These are phyloP conservation scores for Calonectria montana DNA, from an alignment of 2,329 filamentous ascomycete species.

Conservation along the genomic window DNA sequence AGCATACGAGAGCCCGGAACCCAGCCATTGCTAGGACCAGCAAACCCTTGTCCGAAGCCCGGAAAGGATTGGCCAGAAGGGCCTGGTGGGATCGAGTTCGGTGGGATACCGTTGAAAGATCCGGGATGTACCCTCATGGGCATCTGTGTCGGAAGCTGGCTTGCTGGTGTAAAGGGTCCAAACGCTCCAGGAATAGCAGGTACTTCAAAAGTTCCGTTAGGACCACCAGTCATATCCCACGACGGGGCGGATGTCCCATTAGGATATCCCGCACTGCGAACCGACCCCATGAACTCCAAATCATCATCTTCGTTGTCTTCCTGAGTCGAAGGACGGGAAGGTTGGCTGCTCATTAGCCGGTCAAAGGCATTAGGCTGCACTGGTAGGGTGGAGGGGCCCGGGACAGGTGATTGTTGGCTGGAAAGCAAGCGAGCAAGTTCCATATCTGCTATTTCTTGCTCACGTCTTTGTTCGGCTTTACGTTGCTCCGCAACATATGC, in stretches of 20 bases:
- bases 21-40: background rate
- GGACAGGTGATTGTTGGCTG: slow-evolving; percentile 31
- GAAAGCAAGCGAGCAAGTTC: slow-evolving; percentile 45
- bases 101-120: background rate
- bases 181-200: slow-evolving; percentile 31
- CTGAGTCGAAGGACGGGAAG: slow-evolving; percentile 23
- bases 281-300: background rate
- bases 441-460: slow-evolving; percentile 43
- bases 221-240: background rate
- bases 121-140: background rate
- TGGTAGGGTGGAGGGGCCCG: slow-evolving; percentile 7
- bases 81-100: background rate
- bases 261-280: background rate
- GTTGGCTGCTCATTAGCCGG: slow-evolving; percentile 45
- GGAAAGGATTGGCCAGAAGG: background rate
- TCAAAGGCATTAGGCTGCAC: slow-evolving; percentile 39
- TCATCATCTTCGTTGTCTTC: background rate
- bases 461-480: slow-evolving; percentile 47
- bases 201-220: background rate
- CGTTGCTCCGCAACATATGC: slow-evolving; percentile 48
- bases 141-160: background rate
- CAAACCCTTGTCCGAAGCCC: background rate
- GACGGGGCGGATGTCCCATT: too few species aligned
- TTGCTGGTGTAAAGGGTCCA: slow-evolving; percentile 5
- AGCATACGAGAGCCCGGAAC: slow-evolving; percentile 10